Percentiles rank a stretch among this genome's conserved stretches.
These are phyloP conservation scores for Lentinus tigrinus DNA, from an alignment of 768 basidiomycete genomes.

Conservation along the genomic window DNA sequence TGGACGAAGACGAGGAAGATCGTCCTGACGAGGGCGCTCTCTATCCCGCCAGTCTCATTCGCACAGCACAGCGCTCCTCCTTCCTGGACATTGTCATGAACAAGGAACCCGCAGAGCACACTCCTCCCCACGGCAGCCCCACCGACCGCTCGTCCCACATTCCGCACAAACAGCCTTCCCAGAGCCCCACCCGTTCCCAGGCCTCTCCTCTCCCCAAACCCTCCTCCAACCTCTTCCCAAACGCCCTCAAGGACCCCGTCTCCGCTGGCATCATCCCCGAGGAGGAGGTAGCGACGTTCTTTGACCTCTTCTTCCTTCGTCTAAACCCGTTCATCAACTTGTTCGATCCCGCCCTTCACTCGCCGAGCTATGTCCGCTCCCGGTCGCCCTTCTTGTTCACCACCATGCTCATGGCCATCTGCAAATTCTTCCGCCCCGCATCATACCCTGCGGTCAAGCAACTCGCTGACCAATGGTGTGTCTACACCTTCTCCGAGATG, in stretches of 20 bases:
- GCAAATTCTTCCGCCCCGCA: constrained; percentile 78
- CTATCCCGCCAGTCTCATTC: constrained; percentile 74
- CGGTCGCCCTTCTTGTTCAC: constrained; percentile 85
- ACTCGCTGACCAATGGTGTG: constrained; percentile 71
- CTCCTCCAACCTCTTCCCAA: constrained; percentile 2
- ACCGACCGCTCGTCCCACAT: constrained; percentile 31
- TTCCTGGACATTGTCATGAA: constrained; percentile 86
- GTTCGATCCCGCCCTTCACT: constrained; percentile 86
- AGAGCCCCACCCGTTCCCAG: constrained; percentile 13
- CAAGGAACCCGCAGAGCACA: constrained; percentile 45
- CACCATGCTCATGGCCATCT: constrained; percentile 77
- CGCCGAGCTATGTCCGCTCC: constrained; percentile 73
- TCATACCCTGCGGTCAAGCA: constrained; percentile 67
- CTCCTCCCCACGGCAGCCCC: constrained; percentile 21
- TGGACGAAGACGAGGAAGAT: constrained; percentile 66
- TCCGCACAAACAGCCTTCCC: constrained; percentile 3
- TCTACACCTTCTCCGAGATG: constrained; percentile 74
- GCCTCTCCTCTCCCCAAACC: constrained; percentile 14
- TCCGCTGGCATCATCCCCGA: constrained; percentile 69
- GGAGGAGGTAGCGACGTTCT: constrained; percentile 66
- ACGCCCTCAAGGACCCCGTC: constrained; percentile 56
- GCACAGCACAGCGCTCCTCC: constrained; percentile 66
- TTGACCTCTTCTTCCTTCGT: constrained; percentile 77
- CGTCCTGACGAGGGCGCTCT: constrained; percentile 60
- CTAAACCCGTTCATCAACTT: constrained; percentile 89